Evolutionary conservation across 1,284 basidiomycete species (phyloP), one percentile per base, ranked within the genome.

Genomic region (Leccinum subrobustum): DNA sequence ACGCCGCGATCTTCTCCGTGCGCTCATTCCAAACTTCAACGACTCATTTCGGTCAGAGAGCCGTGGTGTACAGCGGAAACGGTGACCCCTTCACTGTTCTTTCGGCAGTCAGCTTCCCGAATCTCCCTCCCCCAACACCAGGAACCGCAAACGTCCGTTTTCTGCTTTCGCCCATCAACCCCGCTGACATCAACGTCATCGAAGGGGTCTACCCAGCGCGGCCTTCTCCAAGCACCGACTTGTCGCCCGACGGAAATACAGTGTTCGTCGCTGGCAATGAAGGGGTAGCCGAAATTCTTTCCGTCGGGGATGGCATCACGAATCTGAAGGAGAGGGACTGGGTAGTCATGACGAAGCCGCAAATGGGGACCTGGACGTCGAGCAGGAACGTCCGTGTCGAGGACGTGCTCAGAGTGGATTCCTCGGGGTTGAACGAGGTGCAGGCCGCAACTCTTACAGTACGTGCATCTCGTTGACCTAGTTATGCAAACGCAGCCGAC

Each of bases 151-250:
- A 90, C 67, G 71, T 94, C 67, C 81, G 80, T 63, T 87, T 89
- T 70, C 75, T 88, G n/a, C 80, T 92, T n/a, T 81, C 89, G 2
- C 89, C 92, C 4, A 83, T 93, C 59, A 93, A 93, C 70, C 91
- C 91, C 2, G 84, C 91, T 8, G 92, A 93, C 65, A 73, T 91
- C 66, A 93, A 93, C 64, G 89, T 91, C 51, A 81, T 93, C 48
- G 87, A 93, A 73, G 93, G 93, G 9, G 83, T 90, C 16, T 94
- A 94, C 70, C 92, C 92, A 0, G 73, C 82, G 12, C 87, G 85
- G 65, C 89, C 91, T 0, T 68, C 66, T 1, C 75, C 78, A 23
- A 71, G 77, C 6, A 75, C 77, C 16, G 71, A 75, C 27, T 64
- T 84, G 50, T 70, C 75, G 50, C 64, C 73, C n/a, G 62, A 67